Conservation (phyloP, 176 grass and related monocot genomes). For the Rhynchospora breviuscula region DNA sequence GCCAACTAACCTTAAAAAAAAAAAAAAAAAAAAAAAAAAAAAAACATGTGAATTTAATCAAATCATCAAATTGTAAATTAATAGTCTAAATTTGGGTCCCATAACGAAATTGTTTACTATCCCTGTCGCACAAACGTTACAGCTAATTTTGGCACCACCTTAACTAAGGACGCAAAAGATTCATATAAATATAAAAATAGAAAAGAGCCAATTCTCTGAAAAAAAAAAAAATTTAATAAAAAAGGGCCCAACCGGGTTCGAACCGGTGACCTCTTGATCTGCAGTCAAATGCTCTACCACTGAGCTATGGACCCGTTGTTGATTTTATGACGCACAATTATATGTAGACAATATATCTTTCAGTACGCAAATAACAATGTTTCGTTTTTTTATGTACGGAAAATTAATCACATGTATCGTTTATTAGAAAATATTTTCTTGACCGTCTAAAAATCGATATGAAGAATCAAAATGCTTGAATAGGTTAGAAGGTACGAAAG, state of each 20-base stretch:
- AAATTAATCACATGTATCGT: neutral
- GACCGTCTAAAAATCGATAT: neutral
- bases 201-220: neutral
- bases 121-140: neutral
- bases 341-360: neutral
- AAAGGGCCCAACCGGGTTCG: conserved; percentile 56
- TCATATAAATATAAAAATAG: neutral
- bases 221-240: neutral
- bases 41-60: too few relatives aligned
- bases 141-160: neutral
- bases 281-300: conserved; percentile 88
- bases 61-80: too few relatives aligned
- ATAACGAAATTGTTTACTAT: too few relatives aligned
- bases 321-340: neutral
- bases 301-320: conserved; percentile 59
- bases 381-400: neutral
- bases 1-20: too few relatives aligned
- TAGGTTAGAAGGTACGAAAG: neutral
- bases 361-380: neutral
- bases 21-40: too few relatives aligned
- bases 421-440: neutral
- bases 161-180: neutral
- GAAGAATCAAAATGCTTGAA: neutral
- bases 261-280: conserved; percentile 65
- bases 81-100: too few relatives aligned